These are phyloP conservation scores for Calocybe cyanea DNA, from an alignment of 768 basidiomycete species.

Conservation along the genomic window DNA sequence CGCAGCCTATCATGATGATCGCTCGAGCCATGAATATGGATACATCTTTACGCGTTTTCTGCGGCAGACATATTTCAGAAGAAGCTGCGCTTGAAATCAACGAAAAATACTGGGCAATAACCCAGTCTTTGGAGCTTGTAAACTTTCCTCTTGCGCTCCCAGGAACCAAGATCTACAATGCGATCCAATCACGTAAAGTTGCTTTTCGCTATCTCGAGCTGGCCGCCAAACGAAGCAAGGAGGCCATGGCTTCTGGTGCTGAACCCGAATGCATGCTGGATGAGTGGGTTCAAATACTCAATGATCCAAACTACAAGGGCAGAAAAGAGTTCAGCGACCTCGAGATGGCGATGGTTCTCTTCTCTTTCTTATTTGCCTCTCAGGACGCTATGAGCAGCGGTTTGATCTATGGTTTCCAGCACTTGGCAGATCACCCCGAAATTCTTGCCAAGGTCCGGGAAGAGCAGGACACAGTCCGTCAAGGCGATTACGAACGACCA, in stretches of 20 bases:
- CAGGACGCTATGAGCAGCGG: constrained; percentile 99
- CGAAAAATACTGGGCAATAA: constrained; percentile 96
- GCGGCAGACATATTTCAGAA: constrained; percentile 85
- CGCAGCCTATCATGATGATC: constrained; percentile 79
- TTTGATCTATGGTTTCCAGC: constrained; percentile 94
- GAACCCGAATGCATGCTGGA: constrained; percentile 91
- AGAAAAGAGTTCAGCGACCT: constrained; percentile 84
- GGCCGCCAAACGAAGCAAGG: constrained; percentile 78
- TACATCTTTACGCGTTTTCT: constrained; percentile 93
- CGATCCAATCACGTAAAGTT: constrained; percentile 84
- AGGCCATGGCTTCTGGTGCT: constrained; percentile 72
- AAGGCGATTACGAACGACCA: constrained; percentile 69
- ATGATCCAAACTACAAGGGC: constrained; percentile 66
- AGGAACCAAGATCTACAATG: constrained; percentile 94
- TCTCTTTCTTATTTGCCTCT: constrained; percentile 94
- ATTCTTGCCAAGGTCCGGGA: constrained; percentile 83
- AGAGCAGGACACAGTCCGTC: constrained; percentile 84
- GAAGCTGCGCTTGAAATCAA: constrained; percentile 76
- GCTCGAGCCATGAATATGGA: constrained; percentile 96
- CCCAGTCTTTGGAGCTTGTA: constrained; percentile 92
- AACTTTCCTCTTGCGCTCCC: constrained; percentile 96
- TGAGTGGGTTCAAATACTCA: constrained; percentile 79
- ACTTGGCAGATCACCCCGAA: constrained; percentile 89
- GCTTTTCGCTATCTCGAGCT: constrained; percentile 77
- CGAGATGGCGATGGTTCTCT: constrained; percentile 96